phyloP scores from a whole-genome alignment of 140 eudicot genomes.

The Stevia rebaudiana region DNA sequence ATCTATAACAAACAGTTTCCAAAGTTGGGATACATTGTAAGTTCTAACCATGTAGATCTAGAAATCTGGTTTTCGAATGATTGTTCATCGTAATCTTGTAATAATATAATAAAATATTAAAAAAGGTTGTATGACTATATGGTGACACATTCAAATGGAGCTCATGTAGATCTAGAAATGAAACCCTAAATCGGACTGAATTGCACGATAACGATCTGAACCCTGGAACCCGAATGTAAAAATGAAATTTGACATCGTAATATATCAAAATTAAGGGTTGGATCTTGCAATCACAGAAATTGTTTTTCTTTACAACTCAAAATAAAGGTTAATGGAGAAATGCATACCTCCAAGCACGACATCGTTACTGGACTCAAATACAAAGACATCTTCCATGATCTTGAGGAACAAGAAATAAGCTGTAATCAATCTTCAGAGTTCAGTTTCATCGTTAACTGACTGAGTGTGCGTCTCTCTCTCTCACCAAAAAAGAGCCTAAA shows the following conservation, averaged over 20 bases:
- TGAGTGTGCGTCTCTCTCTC: not conserved
- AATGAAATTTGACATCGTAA: not conserved
- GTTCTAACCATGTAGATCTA: not conserved
- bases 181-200: slow-evolving; percentile 11
- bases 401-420: slow-evolving; percentile 9
- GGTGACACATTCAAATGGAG: not conserved
- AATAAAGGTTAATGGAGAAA: not conserved
- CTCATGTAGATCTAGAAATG: not conserved
- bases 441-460: not conserved
- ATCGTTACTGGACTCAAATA: not conserved
- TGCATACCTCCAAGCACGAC: slow-evolving; percentile 10
- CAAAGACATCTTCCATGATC: slow-evolving; percentile 20
- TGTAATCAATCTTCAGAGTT: not conserved
- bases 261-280: not conserved
- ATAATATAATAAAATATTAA: not conserved
- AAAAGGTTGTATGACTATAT: not conserved
- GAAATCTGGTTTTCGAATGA: not conserved
- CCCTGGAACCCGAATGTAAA: not conserved
- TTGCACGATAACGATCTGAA: not conserved
- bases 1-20: not conserved
- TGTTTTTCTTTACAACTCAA: not conserved
- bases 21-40: not conserved
- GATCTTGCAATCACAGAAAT: not conserved
- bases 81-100: not conserved
- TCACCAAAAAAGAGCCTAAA: slow-evolving; percentile 11